Conservation (phyloP, 2,329 filamentous ascomycete genomes). For the Pyrenophora graminea region DNA sequence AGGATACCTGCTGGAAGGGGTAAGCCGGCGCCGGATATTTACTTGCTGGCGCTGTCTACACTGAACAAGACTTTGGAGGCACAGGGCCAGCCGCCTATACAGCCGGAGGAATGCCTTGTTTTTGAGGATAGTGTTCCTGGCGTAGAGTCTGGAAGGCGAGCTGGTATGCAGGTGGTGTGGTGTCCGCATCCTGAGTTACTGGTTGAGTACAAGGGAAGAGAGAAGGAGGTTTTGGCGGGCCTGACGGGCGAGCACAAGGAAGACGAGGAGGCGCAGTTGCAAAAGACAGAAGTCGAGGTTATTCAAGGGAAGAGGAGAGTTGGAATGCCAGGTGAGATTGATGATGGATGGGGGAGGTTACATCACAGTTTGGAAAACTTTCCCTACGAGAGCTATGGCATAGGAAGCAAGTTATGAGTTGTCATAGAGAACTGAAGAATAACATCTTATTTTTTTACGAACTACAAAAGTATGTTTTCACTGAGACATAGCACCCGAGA, state of each 20-base stretch:
- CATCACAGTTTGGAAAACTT: conserved; percentile 61
- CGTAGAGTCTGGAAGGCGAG: conserved; percentile 85
- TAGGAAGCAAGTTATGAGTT: conserved; percentile 34
- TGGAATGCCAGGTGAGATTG: conserved; percentile 58
- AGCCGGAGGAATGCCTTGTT: conserved; percentile 86
- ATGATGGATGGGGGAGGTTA: conserved; percentile 64
- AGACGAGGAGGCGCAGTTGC: conserved; percentile 50
- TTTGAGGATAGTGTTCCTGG: conserved; percentile 96
- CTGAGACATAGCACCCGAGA: neutral
- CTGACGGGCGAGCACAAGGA: conserved; percentile 71
- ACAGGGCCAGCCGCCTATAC: conserved; percentile 64
- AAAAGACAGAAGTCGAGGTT: conserved; percentile 44
- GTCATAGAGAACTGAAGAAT: too few relatives aligned
- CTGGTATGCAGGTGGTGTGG: conserved; percentile 95
- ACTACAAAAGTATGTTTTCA: neutral
- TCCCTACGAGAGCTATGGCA: conserved; percentile 64
- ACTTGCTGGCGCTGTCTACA: conserved; percentile 79
- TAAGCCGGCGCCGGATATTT: conserved; percentile 95
- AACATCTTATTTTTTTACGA: too few relatives aligned
- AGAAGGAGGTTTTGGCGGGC: conserved; percentile 82
- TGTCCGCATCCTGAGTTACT: conserved; percentile 80
- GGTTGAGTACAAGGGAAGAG: conserved; percentile 74
- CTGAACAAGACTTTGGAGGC: conserved; percentile 76
- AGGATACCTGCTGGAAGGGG: conserved; percentile 79
- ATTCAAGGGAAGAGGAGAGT: conserved; percentile 45